phyloP scores from a whole-genome alignment of 1,284 basidiomycete genomes.

The Exsudoporus floridanus region DNA sequence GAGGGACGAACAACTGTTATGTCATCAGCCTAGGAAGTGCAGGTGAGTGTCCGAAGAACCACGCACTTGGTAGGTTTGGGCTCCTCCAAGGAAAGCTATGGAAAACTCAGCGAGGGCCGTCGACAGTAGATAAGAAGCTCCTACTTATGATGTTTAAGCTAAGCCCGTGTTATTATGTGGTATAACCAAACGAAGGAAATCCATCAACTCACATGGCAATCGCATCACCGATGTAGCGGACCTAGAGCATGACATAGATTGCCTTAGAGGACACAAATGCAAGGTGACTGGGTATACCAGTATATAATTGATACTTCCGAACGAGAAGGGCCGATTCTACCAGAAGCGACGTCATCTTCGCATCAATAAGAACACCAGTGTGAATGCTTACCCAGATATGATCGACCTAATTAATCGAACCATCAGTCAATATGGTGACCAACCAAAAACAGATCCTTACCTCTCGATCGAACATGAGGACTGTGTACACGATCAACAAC shows the following conservation, averaged over 20 bases:
- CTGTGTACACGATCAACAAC: too few species aligned
- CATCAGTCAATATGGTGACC: neutral
- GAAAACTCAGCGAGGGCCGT: too few species aligned
- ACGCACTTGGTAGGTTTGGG: too few species aligned
- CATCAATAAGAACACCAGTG: neutral
- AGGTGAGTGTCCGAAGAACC: too few species aligned
- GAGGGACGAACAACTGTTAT: constrained; percentile 16
- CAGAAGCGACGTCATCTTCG: neutral
- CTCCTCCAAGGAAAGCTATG: constrained; percentile 19
- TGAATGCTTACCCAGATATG: constrained; percentile 17
- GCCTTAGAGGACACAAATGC: too few species aligned
- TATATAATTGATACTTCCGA: too few species aligned
- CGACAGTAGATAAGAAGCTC: too few species aligned
- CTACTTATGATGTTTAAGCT: too few species aligned
- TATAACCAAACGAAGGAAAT: neutral
- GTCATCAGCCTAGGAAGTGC: neutral
- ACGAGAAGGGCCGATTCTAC: neutral
- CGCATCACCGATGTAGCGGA: constrained; percentile 25
- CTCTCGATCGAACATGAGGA: too few species aligned
- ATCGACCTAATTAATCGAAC: constrained; percentile 9
- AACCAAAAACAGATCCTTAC: too few species aligned
- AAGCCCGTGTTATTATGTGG: too few species aligned
- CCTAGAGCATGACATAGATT: constrained; percentile 3
- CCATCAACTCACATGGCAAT: constrained; percentile 19
- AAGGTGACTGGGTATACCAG: too few species aligned